A percentile compares a stretch with the other conserved stretches of the same genome.
phyloP scores from a whole-genome alignment of 495 filamentous ascomycete species.

The Aspergillus nidulans region DNA sequence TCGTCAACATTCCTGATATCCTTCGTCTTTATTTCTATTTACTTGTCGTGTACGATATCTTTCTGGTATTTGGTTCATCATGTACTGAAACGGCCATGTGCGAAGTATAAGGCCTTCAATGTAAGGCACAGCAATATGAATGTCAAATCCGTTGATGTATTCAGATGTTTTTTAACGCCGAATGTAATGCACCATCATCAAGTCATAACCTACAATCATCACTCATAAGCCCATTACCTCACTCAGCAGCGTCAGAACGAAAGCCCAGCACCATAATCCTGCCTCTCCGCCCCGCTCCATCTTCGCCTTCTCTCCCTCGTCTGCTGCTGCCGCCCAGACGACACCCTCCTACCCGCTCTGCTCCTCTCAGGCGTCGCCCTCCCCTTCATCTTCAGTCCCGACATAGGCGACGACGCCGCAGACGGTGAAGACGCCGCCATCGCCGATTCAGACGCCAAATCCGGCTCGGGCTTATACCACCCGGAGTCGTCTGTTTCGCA shows the following conservation, averaged over 20 bases:
- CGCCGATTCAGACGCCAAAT: neutral
- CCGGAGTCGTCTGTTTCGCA: slow-evolving; percentile 22
- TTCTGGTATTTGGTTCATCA: neutral
- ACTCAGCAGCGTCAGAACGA: slow-evolving; percentile 1
- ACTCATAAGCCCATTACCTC: neutral
- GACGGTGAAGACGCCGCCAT: neutral
- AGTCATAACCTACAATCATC: neutral
- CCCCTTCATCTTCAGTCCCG: slow-evolving; percentile 11
- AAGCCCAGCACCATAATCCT: slow-evolving; percentile 1
- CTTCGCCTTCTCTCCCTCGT: slow-evolving; percentile 16
- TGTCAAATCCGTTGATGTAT: neutral
- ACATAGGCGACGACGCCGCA: slow-evolving; percentile 1
- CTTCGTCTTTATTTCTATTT: slow-evolving; percentile 1
- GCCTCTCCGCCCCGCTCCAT: slow-evolving; percentile 18
- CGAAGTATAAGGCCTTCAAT: neutral
- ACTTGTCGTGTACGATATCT: slow-evolving; percentile 5
- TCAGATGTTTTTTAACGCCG: neutral
- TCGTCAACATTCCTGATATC: neutral
- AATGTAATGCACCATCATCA: neutral
- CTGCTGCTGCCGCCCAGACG: slow-evolving; percentile 7
- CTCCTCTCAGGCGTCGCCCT: slow-evolving; percentile 13
- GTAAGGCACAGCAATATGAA: neutral
- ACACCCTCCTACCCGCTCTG: slow-evolving; percentile 9
- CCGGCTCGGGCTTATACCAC: slow-evolving; percentile 12
- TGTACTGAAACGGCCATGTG: slow-evolving; percentile 1